Evolutionary conservation across 495 filamentous ascomycete species (phyloP), one percentile per base, ranked within the genome.

Genomic region (Cudoniella acicularis): DNA sequence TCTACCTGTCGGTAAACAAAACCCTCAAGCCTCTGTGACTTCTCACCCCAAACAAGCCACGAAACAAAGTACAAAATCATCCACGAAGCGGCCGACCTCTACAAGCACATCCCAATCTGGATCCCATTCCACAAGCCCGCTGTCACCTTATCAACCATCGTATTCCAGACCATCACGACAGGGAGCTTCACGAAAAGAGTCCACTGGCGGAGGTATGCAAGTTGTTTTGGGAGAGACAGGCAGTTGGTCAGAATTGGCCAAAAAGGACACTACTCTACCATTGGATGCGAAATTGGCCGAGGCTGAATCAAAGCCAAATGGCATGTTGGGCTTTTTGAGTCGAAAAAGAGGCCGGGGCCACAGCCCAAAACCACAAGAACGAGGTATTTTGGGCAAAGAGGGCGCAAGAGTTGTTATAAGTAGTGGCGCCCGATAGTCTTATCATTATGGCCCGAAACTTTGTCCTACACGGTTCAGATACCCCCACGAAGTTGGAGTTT

Each of bases 321-420:
- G 83, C 27, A 92, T 98, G 83, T 83, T 98, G 48, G 89, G 91
- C 2, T 94, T 98, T 70, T 77, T 97, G 55, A 86, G 79, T 40
- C 79, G 92, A 57, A 95, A 94, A 77, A 96, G 89, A 77, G 92
- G 92, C 3, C 80, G 94, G 42, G 91, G 91, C 49, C 83, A 88
- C 67, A 96, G 92, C 68, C 94, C 94, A 9, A 96, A 96, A 73
- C 92, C 92, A 45, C 91, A 90, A 70, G 94, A 98, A 69, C 79
- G 90, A 17, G 94, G 94, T 50, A 92, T 98, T 48, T 69, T 98
- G 60, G 95, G 94, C 54, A 96, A 96, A 67, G 94, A 98, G 68
- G 94, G 94, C 6, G 92, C 94, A 18, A 80, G 94, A 65, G 86
- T 91, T 25, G 77, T 91, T 40, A 80, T 90, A 49, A 76, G 79